A percentile compares a stretch with the other conserved stretches of the same genome.
These are phyloP conservation scores for Termitomyces sp. DNA, from an alignment of 768 basidiomycete genomes.

Conservation along the genomic window DNA sequence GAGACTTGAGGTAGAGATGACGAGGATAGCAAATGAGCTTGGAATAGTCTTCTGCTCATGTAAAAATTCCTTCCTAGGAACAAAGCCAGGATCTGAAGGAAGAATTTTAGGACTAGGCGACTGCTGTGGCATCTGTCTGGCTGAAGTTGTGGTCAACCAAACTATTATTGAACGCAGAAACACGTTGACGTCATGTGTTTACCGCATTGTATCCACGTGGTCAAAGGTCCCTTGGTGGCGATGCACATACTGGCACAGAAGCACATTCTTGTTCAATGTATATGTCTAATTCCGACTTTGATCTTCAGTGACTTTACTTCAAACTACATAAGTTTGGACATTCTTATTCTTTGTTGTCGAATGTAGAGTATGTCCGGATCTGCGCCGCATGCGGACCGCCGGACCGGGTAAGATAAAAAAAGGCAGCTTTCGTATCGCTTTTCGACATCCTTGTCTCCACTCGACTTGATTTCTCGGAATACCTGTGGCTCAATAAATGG, in stretches of 20 bases:
- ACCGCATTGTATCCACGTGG: constrained; percentile 12
- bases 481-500: constrained; percentile 24
- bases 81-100: constrained; percentile 44
- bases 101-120: constrained; percentile 1
- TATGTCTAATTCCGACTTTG: background rate
- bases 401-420: constrained; percentile 6
- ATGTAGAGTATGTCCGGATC: background rate
- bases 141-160: background rate
- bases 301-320: background rate
- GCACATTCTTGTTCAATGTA: background rate
- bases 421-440: background rate
- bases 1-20: constrained; percentile 58
- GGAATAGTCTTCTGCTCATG: constrained; percentile 43
- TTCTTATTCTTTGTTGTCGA: background rate
- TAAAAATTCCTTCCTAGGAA: constrained; percentile 70
- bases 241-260: constrained; percentile 4
- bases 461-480: background rate
- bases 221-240: constrained; percentile 7
- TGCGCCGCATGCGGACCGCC: constrained; percentile 8
- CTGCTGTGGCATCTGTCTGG: constrained; percentile 11
- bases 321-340: background rate
- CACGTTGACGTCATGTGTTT: constrained; percentile 19
- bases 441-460: background rate
- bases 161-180: background rate
- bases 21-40: constrained; percentile 63